Conservation (phyloP, 73 alveolate genomes). For the Paramecium primaurelia region DNA sequence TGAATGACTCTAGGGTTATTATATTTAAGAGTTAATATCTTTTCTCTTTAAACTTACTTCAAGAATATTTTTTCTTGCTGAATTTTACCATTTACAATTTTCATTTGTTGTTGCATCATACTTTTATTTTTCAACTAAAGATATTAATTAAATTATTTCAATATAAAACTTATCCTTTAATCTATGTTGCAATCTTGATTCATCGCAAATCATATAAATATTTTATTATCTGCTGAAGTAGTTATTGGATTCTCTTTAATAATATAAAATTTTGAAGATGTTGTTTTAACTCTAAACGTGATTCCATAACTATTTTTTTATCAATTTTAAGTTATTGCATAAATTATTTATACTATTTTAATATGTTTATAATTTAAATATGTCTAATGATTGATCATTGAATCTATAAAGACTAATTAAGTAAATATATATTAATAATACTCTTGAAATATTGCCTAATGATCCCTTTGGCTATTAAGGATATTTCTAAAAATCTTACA, state of each 20-base stretch:
- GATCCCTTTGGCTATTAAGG: conserved; percentile 30
- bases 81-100: neutral
- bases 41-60: neutral
- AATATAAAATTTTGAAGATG: conserved; percentile 17
- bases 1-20: neutral
- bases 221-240: conserved; percentile 51
- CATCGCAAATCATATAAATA: conserved; percentile 49
- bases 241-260: conserved; percentile 59
- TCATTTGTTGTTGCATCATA: neutral
- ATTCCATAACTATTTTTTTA: conserved; percentile 67
- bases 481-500: neutral
- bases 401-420: neutral
- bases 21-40: neutral
- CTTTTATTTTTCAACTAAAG: neutral
- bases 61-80: neutral
- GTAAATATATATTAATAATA: neutral
- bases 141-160: neutral
- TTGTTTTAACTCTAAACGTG: conserved; percentile 57
- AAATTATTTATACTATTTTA: conserved; percentile 65
- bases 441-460: conserved; percentile 40
- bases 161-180: neutral
- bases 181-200: conserved; percentile 70
- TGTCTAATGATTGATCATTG: neutral
- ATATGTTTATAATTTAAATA: neutral
- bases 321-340: conserved; percentile 70